phyloP scores from a whole-genome alignment of 352 stramenopile species.

The Halophytophthora batemanensis region DNA sequence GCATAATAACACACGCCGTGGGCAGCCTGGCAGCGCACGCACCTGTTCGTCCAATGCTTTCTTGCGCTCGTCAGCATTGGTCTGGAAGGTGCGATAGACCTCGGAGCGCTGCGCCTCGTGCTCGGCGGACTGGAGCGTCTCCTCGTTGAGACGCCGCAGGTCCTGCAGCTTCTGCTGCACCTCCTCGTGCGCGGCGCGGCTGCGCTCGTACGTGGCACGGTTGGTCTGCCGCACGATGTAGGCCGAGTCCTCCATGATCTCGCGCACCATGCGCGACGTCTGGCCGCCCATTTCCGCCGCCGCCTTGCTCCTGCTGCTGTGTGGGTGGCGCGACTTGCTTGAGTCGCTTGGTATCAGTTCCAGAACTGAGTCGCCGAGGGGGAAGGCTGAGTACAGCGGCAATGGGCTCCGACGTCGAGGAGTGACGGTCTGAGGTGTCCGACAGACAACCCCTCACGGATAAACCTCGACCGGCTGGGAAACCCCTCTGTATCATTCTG shows the following conservation, averaged over 20 bases:
- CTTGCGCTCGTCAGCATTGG: conserved; percentile 49
- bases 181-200: conserved; percentile 44
- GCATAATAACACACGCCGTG: no score
- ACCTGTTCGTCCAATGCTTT: conserved; percentile 66
- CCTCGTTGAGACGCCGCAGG: conserved; percentile 48
- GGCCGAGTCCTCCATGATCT: conserved; percentile 74
- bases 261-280: conserved; percentile 74
- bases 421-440: no score
- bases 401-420: no score
- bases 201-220: conserved; percentile 61
- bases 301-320: no score
- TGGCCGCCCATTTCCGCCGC: conserved; percentile 84
- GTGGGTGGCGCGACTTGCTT: conserved; percentile 10
- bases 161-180: conserved; percentile 61
- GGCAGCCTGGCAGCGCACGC: background rate
- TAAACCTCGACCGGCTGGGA: no score
- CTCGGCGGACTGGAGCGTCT: conserved; percentile 60
- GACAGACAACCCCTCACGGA: no score
- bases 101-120: conserved; percentile 48
- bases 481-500: no score
- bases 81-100: conserved; percentile 57
- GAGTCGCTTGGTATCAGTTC: background rate
- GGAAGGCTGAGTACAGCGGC: no score
- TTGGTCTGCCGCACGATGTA: conserved; percentile 83
- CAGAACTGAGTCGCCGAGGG: no score